These are phyloP conservation scores for Sungouiozyma ichnusensis DNA, from an alignment of 805 yeast genomes.

Conservation along the genomic window DNA sequence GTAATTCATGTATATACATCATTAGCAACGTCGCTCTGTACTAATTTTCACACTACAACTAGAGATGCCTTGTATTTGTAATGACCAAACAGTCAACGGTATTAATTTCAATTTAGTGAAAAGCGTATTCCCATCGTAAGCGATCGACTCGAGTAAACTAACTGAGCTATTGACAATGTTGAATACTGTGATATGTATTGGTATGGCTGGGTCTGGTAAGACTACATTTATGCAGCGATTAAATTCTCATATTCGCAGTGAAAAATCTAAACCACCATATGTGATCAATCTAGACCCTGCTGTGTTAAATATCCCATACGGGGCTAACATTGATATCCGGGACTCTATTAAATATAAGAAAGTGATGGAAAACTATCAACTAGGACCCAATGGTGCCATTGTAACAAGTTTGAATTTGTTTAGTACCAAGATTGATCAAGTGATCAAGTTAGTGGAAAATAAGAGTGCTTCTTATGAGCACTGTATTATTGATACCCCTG, in stretches of 20 bases:
- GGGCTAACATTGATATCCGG: slow-evolving; percentile 88
- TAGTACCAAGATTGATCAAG: slow-evolving; percentile 94
- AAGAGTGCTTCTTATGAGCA: slow-evolving; percentile 46
- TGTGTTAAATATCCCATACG: slow-evolving; percentile 85
- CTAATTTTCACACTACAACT: not conserved
- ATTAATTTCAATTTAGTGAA: too few species aligned
- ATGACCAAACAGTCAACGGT: too few species aligned
- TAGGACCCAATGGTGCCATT: slow-evolving; percentile 98
- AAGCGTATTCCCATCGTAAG: too few species aligned
- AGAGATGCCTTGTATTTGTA: not conserved
- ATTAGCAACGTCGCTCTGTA: not conserved
- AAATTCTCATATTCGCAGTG: slow-evolving; percentile 75
- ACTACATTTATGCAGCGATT: slow-evolving; percentile 95
- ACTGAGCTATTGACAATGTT: slow-evolving; percentile 32
- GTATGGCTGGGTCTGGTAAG: slow-evolving; percentile 81
- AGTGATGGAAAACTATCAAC: slow-evolving; percentile 88
- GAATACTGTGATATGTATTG: slow-evolving; percentile 41
- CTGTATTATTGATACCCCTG: slow-evolving; percentile 93
- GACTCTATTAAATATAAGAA: slow-evolving; percentile 92
- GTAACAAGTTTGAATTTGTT: slow-evolving; percentile 89
- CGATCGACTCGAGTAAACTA: too few species aligned
- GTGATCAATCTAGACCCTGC: slow-evolving; percentile 96
- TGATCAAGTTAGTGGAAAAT: slow-evolving; percentile 73
- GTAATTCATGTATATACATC: too few species aligned
- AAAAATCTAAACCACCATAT: slow-evolving; percentile 62